A percentile compares a stretch with the other conserved stretches of the same genome.
phyloP scores from a whole-genome alignment of 106 monocot species.

The Platanthera guangdongensis region DNA sequence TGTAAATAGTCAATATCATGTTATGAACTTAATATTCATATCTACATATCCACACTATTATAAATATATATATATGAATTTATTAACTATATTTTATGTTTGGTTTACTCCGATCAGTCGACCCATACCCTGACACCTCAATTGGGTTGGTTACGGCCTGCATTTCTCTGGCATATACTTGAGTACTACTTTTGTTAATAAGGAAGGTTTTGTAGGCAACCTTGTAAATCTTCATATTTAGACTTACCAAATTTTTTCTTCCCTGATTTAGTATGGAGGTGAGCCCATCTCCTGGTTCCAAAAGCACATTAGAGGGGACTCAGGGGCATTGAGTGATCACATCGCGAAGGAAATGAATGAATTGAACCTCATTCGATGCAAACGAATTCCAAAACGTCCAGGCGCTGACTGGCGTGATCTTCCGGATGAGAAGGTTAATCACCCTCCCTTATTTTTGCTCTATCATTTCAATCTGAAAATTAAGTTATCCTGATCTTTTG shows the following conservation, averaged over 20 bases:
- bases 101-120: no score
- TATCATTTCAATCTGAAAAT: background rate
- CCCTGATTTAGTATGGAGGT: conserved; percentile 45
- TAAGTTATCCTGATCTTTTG: background rate
- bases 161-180: no score
- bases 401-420: conserved; percentile 96
- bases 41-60: no score
- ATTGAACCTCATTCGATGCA: conserved; percentile 80
- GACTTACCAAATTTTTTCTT: background rate
- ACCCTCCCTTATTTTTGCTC: background rate
- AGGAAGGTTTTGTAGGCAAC: no score
- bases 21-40: no score
- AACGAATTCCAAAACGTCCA: conserved; percentile 76
- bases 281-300: conserved; percentile 91
- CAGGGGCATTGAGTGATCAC: conserved; percentile 57
- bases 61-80: no score
- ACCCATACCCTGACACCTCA: no score
- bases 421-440: conserved; percentile 79
- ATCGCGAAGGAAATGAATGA: conserved; percentile 99
- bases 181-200: no score
- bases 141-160: no score
- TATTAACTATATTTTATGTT: no score
- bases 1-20: no score
- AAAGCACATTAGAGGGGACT: conserved; percentile 77
- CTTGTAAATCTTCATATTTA: no score